Evolutionary conservation across 208 protist species (phyloP), one percentile per base, ranked within the genome.

Genomic region (Acanthamoeba triangularis): DNA sequence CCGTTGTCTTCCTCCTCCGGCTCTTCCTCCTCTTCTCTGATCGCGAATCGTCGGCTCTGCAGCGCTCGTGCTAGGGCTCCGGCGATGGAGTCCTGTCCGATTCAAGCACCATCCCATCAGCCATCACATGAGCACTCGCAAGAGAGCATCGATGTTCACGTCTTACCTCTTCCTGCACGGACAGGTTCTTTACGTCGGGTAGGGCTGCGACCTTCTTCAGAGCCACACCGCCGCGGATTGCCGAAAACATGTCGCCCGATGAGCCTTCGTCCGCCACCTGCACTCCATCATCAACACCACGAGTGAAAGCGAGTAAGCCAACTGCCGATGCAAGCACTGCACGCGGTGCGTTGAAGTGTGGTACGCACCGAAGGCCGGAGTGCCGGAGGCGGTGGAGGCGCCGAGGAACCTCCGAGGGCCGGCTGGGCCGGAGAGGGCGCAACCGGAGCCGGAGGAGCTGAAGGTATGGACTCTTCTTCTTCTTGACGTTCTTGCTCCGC

Each of bases 181-280:
- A 44, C 30, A 78, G 37, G 69, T 78, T 78, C 69, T 78, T 78
- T 0, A 78, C 69, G 8, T 78, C 37, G 69, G 69, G 69, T 30
- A 78, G 37, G 7, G 69, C 69, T 11, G 25, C 69, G 16, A 41
- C 69, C 69, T 78, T 78, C n/a, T n/a, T 78, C 33, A 78, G 30
- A 3, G 23, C 30, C 30, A 78, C 69, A 20, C 69, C 69, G 30
- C 30, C 69, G 37, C 69, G 69, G 69, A 78, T 78, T 2, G 30
- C 30, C 37, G 69, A 47, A 30, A 78, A 78, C 69, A 78, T 78
- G 69, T 78, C 30, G 14, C 30, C 37, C 33, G 69, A 20, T 7
- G 69, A 78, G 69, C 69, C 69, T n/a, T 44, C 30, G 37, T 78
- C 20, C n/a, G 69, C 30, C 33, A 78, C 69, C 69, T 78, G 69